Base-by-base conservation (phyloP, 495 filamentous ascomycete species). In the Neurospora pannonica region DNA sequence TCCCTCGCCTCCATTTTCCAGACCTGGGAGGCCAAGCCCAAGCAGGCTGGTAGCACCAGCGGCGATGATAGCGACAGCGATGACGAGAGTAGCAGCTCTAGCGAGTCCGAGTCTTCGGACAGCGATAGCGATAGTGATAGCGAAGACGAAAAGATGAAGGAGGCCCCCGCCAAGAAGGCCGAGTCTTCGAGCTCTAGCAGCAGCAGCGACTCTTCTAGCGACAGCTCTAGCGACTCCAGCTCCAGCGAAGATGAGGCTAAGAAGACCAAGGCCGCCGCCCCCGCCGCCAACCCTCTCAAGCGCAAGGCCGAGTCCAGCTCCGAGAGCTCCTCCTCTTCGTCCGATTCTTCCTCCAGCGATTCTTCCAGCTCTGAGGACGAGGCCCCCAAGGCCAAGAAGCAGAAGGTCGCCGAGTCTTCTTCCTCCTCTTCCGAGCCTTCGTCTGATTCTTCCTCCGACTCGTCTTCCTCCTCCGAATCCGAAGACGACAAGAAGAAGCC, bases 51-150 rank as follows among this genome's bases (percentile, higher is more conserved):
- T 37, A 67, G 31, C 24, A 74, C 70, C 72, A 74, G 72, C 43
- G 75, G 73, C 75, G 75, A 78, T 28, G 94, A 93, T 78, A 97
- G 97, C 84, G 90, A 97, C 84, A 94, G 94, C 80, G 88, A 91
- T 83, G 86, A 92, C 70, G 93, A 93, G 38, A 85, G 60, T 48
- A 75, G 72, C 69, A 75, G 74, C 71, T 71, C 62, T 24, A 74
- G 72, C 43, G 38, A 70, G 38, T 70, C 48, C 21, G 71, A 73
- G 15, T 69, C 71, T 9, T 42, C 46, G 6, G 87, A 90, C 75
- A 82, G 80, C 67, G 89, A 90, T 40, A 90, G 87, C 78, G 88
- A 89, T 73, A 84, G 84, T 13, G 88, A 90, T 74, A 86, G 89
- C 43, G 88, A 90, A 75, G 83, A 89, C 21, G 88, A 89, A 6